Base-by-base conservation (phyloP, 176 grass and related monocot species). In the Raddia guianensis region DNA sequence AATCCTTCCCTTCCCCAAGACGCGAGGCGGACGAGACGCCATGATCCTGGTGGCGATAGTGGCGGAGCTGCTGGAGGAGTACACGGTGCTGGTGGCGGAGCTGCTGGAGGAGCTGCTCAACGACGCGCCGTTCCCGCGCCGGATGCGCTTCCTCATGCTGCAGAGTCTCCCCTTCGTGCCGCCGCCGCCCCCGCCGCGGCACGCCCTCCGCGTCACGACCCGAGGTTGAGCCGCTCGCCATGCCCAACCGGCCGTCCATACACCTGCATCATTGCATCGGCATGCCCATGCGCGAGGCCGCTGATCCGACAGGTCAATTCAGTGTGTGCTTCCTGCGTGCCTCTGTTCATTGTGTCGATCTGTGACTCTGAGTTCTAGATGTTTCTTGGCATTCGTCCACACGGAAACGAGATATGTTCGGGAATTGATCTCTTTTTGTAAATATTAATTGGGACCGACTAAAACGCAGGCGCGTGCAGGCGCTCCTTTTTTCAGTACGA, bases 11-110 rank as follows among this genome's bases (percentile, higher is more conserved):
- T 60, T 7, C 0, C 42, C 48, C 14, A 15, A 27, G 27, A 27
- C 21, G 56, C 40, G 1, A 61, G 2, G 12, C 56, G 5, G 20
- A 43, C 2, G 9, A 16, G 19, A 55, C 44, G 62, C 75, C 60
- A 98, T 98, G 90, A 89, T 98, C 43, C 85, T 89, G 8, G 88
- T 98, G 44, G 95, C 85, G 18, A 81, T 92, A 34, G 92, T 94
- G 51, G 95, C 95, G 60, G 90, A 94, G 92, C 83, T 98, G 44
- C 83, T 98, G 65, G 90, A 97, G 83, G 92, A 98, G 77, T 98
- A 98, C 89, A 98, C 95, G 53, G 76, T 64, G 82, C 73, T 92
- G 78, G 86, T 94, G 74, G 90, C 95, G 7, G 66, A 86, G 78
- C 90, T 90, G 69, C 64, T 98, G 82, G 87, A 92, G 83, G 86